Evolutionary conservation across 2,329 filamentous ascomycete species (phyloP), one percentile per base, ranked within the genome.

Genomic region (Acrocalymma vagum): DNA sequence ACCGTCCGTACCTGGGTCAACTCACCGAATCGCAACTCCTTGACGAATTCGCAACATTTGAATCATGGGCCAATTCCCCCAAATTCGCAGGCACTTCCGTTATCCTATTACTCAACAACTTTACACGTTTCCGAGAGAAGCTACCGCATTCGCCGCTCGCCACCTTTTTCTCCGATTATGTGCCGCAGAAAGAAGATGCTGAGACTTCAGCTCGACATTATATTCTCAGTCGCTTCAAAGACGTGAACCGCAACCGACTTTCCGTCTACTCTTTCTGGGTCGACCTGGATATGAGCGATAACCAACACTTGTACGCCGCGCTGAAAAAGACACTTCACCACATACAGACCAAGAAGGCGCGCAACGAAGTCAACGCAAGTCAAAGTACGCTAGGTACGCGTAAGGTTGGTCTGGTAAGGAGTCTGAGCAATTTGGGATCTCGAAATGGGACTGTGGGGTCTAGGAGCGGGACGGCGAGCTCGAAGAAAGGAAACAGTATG

Each of bases 221-320:
- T 23, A 60, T 69, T 9, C 46, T 67, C 1, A 46, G 49, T 20
- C 50, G 58, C 3, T 67, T 69, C 50, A 67, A 64, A 29, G 53
- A 56, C 3, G 51, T 66, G 9, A 69, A 67, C 25, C 49, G 56
- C 5, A 63, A 63, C 26, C 38, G 43, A 0, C 38, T 67, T 6
- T 58, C 55, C 7, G 59, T 69, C n/a, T 69, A 67, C 36, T 60
- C 54, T 0, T 69, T 69, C 38, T 69, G 65, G 65, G 64, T 67
- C 9, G 65, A 69, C 29, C 55, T 69, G 6, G 64, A 69, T 26
- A 56, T 66, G 46, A 55, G 58, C 36, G 64, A 69, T 30, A 69
- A 69, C 26, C 48, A 55, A 30, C 61, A 69, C 32, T 27, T 69
- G 22, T 69, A 67, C 27, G 58, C 60, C 6, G 64, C 65, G 38